Conservation (phyloP, 257 asterid species). For the Salvia hispanica region DNA sequence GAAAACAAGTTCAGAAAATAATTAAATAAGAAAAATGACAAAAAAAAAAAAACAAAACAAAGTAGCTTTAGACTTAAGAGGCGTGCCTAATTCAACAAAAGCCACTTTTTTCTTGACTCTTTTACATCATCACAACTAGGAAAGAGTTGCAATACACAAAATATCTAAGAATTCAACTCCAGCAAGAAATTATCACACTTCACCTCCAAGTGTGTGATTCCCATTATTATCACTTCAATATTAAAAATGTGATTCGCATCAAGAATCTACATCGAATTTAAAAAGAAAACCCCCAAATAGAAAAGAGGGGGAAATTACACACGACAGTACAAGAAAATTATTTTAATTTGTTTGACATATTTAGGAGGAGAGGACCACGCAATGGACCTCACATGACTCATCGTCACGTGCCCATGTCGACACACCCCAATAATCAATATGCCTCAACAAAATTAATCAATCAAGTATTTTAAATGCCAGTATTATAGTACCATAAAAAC, state of each 20-base stretch:
- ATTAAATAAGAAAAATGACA: not conserved
- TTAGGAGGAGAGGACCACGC: conserved; percentile 39
- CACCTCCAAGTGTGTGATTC: conserved; percentile 2
- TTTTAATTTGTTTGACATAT: not conserved
- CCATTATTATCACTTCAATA: not conserved
- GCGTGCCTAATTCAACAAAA: conserved; percentile 26
- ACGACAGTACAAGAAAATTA: conserved; percentile 19
- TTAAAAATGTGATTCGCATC: not conserved
- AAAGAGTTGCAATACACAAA: not conserved
- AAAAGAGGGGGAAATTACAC: not conserved
- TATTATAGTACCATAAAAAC: not conserved
- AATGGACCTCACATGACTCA: conserved; percentile 39
- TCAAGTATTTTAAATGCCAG: not conserved
- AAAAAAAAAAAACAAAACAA: not conserved
- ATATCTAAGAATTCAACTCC: not conserved
- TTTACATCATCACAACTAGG: not conserved
- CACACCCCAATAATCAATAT: not conserved
- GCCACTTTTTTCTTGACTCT: conserved; percentile 1
- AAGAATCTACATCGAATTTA: not conserved
- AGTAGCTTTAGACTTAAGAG: not conserved
- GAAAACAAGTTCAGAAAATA: not conserved
- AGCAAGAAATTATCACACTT: conserved; percentile 1
- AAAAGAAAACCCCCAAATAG: too few species aligned
- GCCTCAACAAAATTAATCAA: too few species aligned
- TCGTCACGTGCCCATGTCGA: conserved; percentile 28